These are phyloP conservation scores for Avena eriantha DNA, from an alignment of 176 grass and related monocot species.

Conservation along the genomic window DNA sequence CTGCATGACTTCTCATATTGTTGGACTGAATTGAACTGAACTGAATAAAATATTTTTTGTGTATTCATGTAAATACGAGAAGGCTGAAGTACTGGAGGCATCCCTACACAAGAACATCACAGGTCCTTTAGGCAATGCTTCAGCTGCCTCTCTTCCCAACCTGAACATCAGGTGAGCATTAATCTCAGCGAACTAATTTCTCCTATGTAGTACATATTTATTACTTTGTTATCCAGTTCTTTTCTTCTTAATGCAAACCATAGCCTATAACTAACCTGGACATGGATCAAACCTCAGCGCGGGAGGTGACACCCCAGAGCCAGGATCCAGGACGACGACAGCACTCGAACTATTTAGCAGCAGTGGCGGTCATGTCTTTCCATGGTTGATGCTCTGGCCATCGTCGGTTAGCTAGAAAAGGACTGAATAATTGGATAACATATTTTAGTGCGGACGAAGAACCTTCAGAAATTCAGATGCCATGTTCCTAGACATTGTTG, in stretches of 20 bases:
- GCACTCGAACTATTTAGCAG: not conserved
- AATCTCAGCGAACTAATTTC: not conserved
- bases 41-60: not conserved
- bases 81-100: not conserved
- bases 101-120: not conserved
- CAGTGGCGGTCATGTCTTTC: not conserved
- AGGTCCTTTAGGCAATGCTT: not conserved
- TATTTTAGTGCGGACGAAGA: not conserved
- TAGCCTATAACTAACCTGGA: not conserved
- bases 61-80: slow-evolving; percentile 36
- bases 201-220: not conserved
- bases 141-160: slow-evolving; percentile 26
- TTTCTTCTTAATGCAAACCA: not conserved
- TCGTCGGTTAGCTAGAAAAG: not conserved
- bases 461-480: not conserved
- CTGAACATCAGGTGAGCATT: slow-evolving; percentile 49
- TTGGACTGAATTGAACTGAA: not conserved
- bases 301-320: not conserved
- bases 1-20: not conserved
- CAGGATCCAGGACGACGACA: not conserved
- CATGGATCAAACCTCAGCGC: slow-evolving; percentile 23
- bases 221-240: not conserved
- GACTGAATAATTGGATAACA: not conserved
- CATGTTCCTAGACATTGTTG: not conserved
- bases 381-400: slow-evolving; percentile 37